Evolutionary conservation across 331 rosid species (phyloP), one percentile per base, ranked within the genome.

Genomic region (Pyracantha coccinea): DNA sequence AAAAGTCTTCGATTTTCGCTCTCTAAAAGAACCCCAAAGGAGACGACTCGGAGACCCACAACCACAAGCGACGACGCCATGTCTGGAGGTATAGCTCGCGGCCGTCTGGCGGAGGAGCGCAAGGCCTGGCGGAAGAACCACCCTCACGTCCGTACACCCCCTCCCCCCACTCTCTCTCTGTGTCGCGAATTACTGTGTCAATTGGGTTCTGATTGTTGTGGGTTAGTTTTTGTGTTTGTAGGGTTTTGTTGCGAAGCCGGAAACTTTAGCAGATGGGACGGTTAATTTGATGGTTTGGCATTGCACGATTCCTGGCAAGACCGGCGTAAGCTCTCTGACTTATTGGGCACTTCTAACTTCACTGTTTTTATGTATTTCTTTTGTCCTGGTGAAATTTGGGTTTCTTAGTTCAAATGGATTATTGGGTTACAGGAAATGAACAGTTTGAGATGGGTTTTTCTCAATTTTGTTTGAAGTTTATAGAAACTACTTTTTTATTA

Each of bases 201-300:
- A 67, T 59, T 10, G 7, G 11, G 2, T 11, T 25, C 24, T 75
- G 31, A 9, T 44, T 38, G 29, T 16, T 41, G 8, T 23, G 20
- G 66, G 27, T 57, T 57, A n/a, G 16, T 6, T 69, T 69, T 60
- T n/a, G 41, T 41, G 25, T 13, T 59, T 80, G 53, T 53, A 93
- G 98, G 98, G 98, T 83, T 93, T 93, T 52, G 97, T 91, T 66
- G 97, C 98, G 68, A 93, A 93, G 82, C 98, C 98, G 31, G 92
- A 93, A 86, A 88, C 90, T 41, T 76, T 81, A 3, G 67, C 96
- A 2, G 98, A 93, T 80, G 96, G 94, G 3, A 86, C 96, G 17
- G 84, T 93, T 44, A 93, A 91, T 88, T 85, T 93, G 93, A 91
- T 93, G 98, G 81, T 82, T 15, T 91, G 97, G 97, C 96, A 93